Base-by-base conservation (phyloP, 2,329 filamentous ascomycete species). In the Ceratocystis cacaofunesta region DNA sequence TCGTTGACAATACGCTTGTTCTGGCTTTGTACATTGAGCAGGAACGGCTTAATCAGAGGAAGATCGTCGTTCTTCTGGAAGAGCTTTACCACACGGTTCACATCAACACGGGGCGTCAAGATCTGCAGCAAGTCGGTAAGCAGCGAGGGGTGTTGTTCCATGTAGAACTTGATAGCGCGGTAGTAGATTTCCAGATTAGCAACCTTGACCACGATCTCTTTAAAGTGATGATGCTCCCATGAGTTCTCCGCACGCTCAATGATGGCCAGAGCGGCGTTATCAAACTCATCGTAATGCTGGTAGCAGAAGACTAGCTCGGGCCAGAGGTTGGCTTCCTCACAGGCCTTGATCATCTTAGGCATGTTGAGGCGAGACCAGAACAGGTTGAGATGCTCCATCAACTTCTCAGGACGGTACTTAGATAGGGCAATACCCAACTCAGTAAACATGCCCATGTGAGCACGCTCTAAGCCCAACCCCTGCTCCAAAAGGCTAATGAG, bases 211-310 rank as follows among this genome's bases (percentile, higher is more conserved):
- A 96, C 82, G 63, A 95, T 97, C 74, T 99, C 95, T 82, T 99
- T 99, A 86, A 99, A 99, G 61, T 95, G 94, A 75, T 96, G 91
- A 78, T 99, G 94, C 76, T 99, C 95, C 94, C 94, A 99, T 1
- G 94, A 92, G 79, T 97, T 95, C 70, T 95, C 87, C 12, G 94
- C 89, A 70, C 91, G 90, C 80, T 99, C 94, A 84, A 99, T 99
- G 79, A 99, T 96, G 19, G 94, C 90, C 65, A 99, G 82, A 61
- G 92, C 91, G 57, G 94, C 94, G 73, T 99, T 97, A 77, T 99
- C 95, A 76, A 88, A 96, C 74, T 99, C 95, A 70, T 99, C 95
- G 72, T 96, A 97, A 77, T 99, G 94, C 75, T 90, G 90, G 80
- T 97, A 97, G 71, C 96, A 83, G 84, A 99, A 99, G 64, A 99